Base-by-base conservation (phyloP, 1,284 basidiomycete genomes). In the Melanopsichium pennsylvanicum region DNA sequence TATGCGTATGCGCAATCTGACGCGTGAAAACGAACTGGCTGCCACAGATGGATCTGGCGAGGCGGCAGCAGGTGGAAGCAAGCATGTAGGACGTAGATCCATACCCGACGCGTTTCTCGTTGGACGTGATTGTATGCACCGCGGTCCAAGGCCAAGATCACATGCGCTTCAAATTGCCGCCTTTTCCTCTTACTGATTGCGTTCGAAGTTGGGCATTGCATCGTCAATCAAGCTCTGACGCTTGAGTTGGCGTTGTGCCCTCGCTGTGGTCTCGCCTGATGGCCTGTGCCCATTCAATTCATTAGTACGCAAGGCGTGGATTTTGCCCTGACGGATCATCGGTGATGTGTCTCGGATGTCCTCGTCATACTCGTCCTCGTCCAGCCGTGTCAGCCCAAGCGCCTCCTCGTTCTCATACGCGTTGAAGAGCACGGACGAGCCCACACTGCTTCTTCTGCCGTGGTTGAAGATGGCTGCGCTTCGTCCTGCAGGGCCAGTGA, bases 331-430 rank as follows among this genome's bases (percentile, higher is more conserved):
- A 18, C 67, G 60, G 16, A 64, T 38, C 60, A 63, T 64, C 26
- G 67, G 60, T 32, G 56, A 63, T 6, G 57, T 57, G n/a, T 63
- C 60, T 22, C 40, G 46, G 15, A 47, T 16, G 26, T 61, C 58
- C 8, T 59, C 57, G 25, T 74, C 70, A 26, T 72, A 67, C 36
- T 63, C 63, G 33, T 67, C 59, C 55, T 74, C 75, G 27, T 75
- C 72, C 1, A 77, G 61, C 36, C 64, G 74, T 26, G 70, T 52
- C n/a, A 77, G 38, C 5, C 69, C 72, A 8, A 76, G 44, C n/a
- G 62, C 56, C 60, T 74, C 74, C 37, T 77, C 68, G 39, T 64
- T 60, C 42, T 77, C 73, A 45, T 75, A 74, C 5, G 73, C 71
- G 27, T 63, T 72, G 67, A 77, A 77, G 23, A 77, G 60, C 15